Base-by-base conservation (phyloP, 306 rosid species). In the Casuarina equisetifolia region DNA sequence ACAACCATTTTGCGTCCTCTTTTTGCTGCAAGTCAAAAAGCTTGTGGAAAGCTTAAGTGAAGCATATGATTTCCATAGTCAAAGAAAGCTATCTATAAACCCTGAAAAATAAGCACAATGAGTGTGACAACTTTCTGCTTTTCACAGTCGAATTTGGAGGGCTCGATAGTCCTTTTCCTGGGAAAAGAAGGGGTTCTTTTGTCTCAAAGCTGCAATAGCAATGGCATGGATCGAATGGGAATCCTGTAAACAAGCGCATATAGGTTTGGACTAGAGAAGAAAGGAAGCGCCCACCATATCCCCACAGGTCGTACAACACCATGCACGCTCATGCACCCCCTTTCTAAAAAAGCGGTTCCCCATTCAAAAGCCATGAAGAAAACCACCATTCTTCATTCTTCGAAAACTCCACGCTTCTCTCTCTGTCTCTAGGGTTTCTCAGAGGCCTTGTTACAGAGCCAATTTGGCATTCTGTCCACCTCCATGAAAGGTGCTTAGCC, bases 391-490 rank as follows among this genome's bases (percentile, higher is more conserved):
- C 64, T 20, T 58, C 64, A 20, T 58, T 58, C 64, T 58, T 7
- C 15, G 3, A 4, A 20, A 1, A 25, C 64, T n/a, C 38, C 46
- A 6, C 63, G 5, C 61, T 16, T 55, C 62, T 55, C 62, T 57
- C 36, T 57, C 36, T 55, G 36, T 57, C 63, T 57, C 63, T 66
- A 66, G 35, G 87, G 91, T 85, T 85, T 87, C 61, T 89, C 88
- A 83, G 82, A 84, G 79, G 81, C 87, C 76, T 20, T 82, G 84
- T 89, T 86, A 39, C 89, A 88, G 83, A 89, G 84, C 78, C 79
- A 61, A 76, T 88, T 88, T 86, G 92, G 61, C 92, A 82, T 51
- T 70, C 85, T 83, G 85, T 77, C 88, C 92, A 67, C 84, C 96
- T 88, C 96, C 95, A 71, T 54, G 19, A 39, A 67, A 10, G 7